phyloP scores from a whole-genome alignment of 331 rosid species.

The Phaseolus coccineus region DNA sequence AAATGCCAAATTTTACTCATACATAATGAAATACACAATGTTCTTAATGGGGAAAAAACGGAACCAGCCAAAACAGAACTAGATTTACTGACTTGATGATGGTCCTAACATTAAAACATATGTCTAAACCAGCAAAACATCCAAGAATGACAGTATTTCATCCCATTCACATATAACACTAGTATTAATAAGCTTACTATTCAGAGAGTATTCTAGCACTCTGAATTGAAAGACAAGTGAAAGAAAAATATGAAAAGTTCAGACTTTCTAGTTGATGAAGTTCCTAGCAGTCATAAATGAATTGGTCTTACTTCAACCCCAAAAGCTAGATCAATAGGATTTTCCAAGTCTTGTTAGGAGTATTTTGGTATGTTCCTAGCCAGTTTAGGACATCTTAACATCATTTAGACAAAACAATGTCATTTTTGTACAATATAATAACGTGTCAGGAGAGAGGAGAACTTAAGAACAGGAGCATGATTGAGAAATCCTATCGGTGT shows the following conservation, averaged over 20 bases:
- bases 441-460: neutral
- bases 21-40: slow-evolving; percentile 28
- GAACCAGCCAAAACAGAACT: slow-evolving; percentile 29
- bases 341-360: neutral
- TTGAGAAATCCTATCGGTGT: slow-evolving; percentile 7
- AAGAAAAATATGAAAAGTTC: neutral
- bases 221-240: slow-evolving; percentile 3
- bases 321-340: neutral
- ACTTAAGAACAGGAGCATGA: slow-evolving; percentile 1
- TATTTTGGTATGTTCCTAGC: neutral
- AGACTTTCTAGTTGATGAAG: slow-evolving; percentile 20
- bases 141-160: slow-evolving; percentile 21
- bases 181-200: slow-evolving; percentile 22
- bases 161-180: slow-evolving; percentile 22
- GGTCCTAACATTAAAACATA: slow-evolving; percentile 23
- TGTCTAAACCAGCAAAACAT: slow-evolving; percentile 14
- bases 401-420: neutral
- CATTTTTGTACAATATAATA: neutral
- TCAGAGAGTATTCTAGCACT: neutral
- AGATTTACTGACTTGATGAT: slow-evolving; percentile 17
- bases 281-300: neutral
- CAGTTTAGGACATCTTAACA: neutral
- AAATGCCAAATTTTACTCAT: slow-evolving; percentile 28
- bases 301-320: neutral
- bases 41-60: neutral